These are phyloP conservation scores for Medicago truncatula DNA, from an alignment of 306 rosid genomes.

Conservation along the genomic window MtrunA17r5.0-ANR NC_053046.1:44126001-44126500, in stretches of 20 bases:
- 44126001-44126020: constrained; percentile 11
- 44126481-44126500: neutral
- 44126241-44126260: constrained; percentile 20
- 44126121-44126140: constrained; percentile 28
- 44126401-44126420: neutral
- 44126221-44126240: neutral
- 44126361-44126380: neutral
- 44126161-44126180: constrained; percentile 44
- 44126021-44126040: constrained; percentile 18
- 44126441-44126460: neutral
- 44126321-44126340: neutral
- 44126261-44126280: neutral
- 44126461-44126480: no score
- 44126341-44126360: neutral
- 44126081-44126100: no score
- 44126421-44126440: neutral
- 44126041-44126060: constrained; percentile 2
- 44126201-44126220: constrained; percentile 9
- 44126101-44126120: constrained; percentile 40
- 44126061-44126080: constrained; percentile 31
- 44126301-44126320: constrained; percentile 27
- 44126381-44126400: no score
- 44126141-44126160: constrained; percentile 46
- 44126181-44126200: constrained; percentile 27
- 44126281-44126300: neutral